Evolutionary conservation across 2,329 filamentous ascomycete genomes (phyloP), one percentile per base, ranked within the genome.

Genomic region (Claviceps sp.): DNA sequence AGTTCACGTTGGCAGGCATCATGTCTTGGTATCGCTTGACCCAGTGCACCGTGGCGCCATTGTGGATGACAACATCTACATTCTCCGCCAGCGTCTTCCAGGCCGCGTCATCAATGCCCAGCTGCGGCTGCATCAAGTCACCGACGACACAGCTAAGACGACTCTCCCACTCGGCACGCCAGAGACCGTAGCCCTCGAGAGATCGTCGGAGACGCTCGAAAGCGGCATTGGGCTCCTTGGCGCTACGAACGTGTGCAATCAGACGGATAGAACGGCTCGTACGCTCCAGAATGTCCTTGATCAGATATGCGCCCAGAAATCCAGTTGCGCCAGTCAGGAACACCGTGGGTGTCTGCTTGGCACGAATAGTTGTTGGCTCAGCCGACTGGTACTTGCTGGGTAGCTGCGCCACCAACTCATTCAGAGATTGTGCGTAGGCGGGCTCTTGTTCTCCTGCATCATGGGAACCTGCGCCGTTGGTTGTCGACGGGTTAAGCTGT

Each of bases 41-140:
- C 89, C 89, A 95, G 65, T 95, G 84, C 5, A 87, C 83, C 26
- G 74, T 71, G 13, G 89, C 88, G 38, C 87, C 90, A 62, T 95
- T 96, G 71, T 96, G 85, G 38, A 90, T 78, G 2, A 89, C 72
- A 0, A 82, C 76, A 62, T 95, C 88, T 0, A 83, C 85, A 34
- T 81, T 74, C 2, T 83, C 69, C 4, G 76, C 72, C 3, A 96
- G 63, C 5, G 67, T 70, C 49, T 84, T 72, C 85, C 87, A 95
- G 1, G 70, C 72, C 1, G 70, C 70, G 9, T 80, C 73, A 7
- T 78, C 74, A n/a, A 95, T 68, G 9, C 89, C 89, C 16, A 96
- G 81, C 16, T 77, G 76, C 1, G 84, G 81, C 62, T 88, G 76
- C 13, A 81, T 75, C 1, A 95, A 71, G 64, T 91, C 85, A 53